phyloP scores from a whole-genome alignment of 129 eudicot genomes.

The Deinandra increscens region DNA sequence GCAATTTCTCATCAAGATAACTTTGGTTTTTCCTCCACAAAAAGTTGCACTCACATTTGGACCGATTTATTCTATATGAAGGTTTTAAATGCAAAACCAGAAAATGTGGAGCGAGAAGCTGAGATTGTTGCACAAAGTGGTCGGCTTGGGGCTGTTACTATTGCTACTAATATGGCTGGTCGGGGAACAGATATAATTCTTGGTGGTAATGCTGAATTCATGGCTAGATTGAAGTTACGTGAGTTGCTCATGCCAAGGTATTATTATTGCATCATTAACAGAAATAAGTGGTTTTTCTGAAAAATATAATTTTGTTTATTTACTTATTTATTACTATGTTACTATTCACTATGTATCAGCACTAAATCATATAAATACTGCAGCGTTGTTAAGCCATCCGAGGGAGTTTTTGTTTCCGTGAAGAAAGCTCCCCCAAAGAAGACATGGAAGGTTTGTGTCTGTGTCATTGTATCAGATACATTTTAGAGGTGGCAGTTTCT shows the following conservation, averaged over 20 bases:
- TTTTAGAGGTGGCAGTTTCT: not conserved
- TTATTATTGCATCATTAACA: conserved; percentile 11
- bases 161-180: conserved; percentile 99
- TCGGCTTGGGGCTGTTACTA: conserved; percentile 94
- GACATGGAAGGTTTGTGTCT: conserved; percentile 84
- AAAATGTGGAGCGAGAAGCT: conserved; percentile 99
- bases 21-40: not conserved
- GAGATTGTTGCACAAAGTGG: conserved; percentile 99
- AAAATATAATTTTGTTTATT: not conserved
- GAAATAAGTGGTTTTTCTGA: not conserved
- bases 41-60: conserved; percentile 15
- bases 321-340: conserved; percentile 12
- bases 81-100: conserved; percentile 99
- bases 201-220: conserved; percentile 98
- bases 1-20: conserved; percentile 4
- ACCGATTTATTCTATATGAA: conserved; percentile 25
- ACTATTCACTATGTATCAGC: conserved; percentile 1
- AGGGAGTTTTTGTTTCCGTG: conserved; percentile 84
- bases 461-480: conserved; percentile 10
- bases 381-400: conserved; percentile 88
- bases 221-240: conserved; percentile 98
- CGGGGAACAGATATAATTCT: conserved; percentile 99
- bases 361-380: conserved; percentile 31
- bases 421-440: conserved; percentile 78
- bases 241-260: conserved; percentile 99